phyloP scores from a whole-genome alignment of 805 yeast genomes.

The Wickerhamomyces kurtzmanii region DNA sequence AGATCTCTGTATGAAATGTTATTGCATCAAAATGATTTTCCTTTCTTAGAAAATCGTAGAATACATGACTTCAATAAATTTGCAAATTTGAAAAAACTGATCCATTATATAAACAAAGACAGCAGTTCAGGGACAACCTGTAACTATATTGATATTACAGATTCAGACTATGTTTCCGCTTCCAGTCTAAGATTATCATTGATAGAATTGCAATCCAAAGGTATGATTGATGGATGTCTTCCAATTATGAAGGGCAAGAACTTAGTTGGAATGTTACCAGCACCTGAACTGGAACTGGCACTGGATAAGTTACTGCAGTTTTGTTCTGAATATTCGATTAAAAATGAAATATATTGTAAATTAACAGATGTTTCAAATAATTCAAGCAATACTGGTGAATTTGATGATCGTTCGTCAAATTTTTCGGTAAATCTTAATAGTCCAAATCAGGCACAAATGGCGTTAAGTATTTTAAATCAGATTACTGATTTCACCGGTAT shows the following conservation, averaged over 20 bases:
- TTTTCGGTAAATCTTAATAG: background rate
- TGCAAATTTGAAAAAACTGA: slow-evolving; percentile 28
- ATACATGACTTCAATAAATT: slow-evolving; percentile 21
- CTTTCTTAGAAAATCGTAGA: slow-evolving; percentile 37
- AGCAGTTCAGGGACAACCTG: slow-evolving; percentile 7
- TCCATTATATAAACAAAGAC: slow-evolving; percentile 12
- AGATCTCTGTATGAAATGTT: slow-evolving; percentile 39
- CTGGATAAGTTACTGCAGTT: too few relatives aligned
- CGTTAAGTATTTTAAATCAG: slow-evolving; percentile 11
- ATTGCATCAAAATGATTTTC: slow-evolving; percentile 37
- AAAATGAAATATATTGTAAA: too few relatives aligned
- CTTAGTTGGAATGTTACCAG: slow-evolving; percentile 36
- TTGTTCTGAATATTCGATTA: too few relatives aligned
- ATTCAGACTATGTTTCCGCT: slow-evolving; percentile 23
- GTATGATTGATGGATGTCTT: slow-evolving; percentile 42
- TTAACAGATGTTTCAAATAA: too few relatives aligned
- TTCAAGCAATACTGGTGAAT: too few relatives aligned
- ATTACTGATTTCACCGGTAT: slow-evolving; percentile 30
- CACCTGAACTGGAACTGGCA: slow-evolving; percentile 41
- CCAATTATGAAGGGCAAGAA: slow-evolving; percentile 29
- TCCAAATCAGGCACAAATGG: too few relatives aligned
- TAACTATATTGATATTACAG: slow-evolving; percentile 25
- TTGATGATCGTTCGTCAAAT: background rate
- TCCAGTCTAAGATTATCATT: slow-evolving; percentile 24
- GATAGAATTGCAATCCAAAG: slow-evolving; percentile 24